Evolutionary conservation across 257 asterid species (phyloP).

Genomic region (Coffea canephora): DNA sequence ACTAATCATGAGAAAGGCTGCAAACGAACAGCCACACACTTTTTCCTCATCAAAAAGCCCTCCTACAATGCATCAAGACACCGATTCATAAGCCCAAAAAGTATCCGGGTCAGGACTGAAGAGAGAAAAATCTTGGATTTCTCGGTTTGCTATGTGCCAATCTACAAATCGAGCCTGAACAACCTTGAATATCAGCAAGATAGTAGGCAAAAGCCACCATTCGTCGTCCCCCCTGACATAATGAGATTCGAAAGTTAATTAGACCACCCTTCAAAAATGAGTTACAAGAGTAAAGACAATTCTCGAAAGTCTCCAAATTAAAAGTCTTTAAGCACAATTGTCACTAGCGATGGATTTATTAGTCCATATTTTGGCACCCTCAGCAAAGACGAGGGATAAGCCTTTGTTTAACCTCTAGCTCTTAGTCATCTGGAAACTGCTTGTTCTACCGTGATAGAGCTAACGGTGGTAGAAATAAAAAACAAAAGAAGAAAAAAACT

Average conservation of each 20-base stretch:
- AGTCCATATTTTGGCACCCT: not conserved
- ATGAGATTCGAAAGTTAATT: slow-evolving; percentile 8
- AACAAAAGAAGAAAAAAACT: not conserved
- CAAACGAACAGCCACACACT: not conserved
- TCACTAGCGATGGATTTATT: not conserved
- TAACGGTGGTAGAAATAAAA: not conserved
- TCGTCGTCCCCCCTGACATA: slow-evolving; percentile 76
- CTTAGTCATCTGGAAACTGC: not conserved
- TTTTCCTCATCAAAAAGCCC: not conserved
- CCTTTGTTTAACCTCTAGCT: not conserved
- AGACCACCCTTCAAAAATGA: not conserved
- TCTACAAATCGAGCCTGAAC: slow-evolving; percentile 84
- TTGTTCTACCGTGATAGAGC: not conserved
- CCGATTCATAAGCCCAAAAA: slow-evolving; percentile 87
- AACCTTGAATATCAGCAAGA: slow-evolving; percentile 66
- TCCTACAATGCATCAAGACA: slow-evolving; percentile 39
- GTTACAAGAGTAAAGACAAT: not conserved
- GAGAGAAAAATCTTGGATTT: slow-evolving; percentile 78
- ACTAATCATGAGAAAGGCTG: not conserved
- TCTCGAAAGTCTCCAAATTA: not conserved
- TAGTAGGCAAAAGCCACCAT: slow-evolving; percentile 90
- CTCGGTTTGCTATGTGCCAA: slow-evolving; percentile 90
- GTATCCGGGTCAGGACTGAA: slow-evolving; percentile 90
- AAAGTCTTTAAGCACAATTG: not conserved
- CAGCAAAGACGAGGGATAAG: not conserved